Percentiles rank a stretch among this genome's conserved stretches.
phyloP scores from a whole-genome alignment of 495 filamentous ascomycete species.

The Aspergillus saccharolyticus region DNA sequence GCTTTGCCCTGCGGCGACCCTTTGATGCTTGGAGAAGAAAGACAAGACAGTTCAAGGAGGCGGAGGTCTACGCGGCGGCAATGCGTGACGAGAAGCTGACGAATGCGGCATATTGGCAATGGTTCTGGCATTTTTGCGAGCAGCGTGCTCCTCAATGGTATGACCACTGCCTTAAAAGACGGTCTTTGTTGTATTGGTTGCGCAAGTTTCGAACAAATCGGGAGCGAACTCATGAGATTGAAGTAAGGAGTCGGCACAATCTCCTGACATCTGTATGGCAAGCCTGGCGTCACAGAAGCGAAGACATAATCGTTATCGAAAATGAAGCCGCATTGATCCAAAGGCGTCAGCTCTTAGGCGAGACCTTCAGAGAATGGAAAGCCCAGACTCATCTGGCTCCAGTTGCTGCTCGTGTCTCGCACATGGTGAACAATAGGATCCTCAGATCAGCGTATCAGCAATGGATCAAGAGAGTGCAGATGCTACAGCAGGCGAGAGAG shows the following conservation, averaged over 20 bases:
- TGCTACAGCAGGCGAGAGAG: slow-evolving; percentile 49
- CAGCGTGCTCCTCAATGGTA: slow-evolving; percentile 50
- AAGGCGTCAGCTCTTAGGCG: slow-evolving; percentile 26
- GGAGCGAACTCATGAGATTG: slow-evolving; percentile 40
- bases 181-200: slow-evolving; percentile 43
- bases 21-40: slow-evolving; percentile 52
- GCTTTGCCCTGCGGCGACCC: slow-evolving; percentile 54
- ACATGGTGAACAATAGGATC: slow-evolving; percentile 45
- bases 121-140: slow-evolving; percentile 53
- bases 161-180: slow-evolving; percentile 43
- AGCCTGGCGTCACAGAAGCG: slow-evolving; percentile 29
- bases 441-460: slow-evolving; percentile 42
- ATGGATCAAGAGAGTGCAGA: slow-evolving; percentile 49
- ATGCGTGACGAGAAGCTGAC: slow-evolving; percentile 41
- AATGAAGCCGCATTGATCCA: slow-evolving; percentile 31
- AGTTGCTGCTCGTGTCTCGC: slow-evolving; percentile 38
- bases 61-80: slow-evolving; percentile 37
- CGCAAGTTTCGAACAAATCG: slow-evolving; percentile 39
- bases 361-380: slow-evolving; percentile 35
- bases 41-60: slow-evolving; percentile 25
- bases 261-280: slow-evolving; percentile 26
- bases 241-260: slow-evolving; percentile 24
- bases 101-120: slow-evolving; percentile 46
- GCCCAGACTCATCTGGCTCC: slow-evolving; percentile 45
- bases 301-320: slow-evolving; percentile 23